Conservation (phyloP, 2,329 filamentous ascomycete species). For the Thermothelomyces thermophilus region DNA sequence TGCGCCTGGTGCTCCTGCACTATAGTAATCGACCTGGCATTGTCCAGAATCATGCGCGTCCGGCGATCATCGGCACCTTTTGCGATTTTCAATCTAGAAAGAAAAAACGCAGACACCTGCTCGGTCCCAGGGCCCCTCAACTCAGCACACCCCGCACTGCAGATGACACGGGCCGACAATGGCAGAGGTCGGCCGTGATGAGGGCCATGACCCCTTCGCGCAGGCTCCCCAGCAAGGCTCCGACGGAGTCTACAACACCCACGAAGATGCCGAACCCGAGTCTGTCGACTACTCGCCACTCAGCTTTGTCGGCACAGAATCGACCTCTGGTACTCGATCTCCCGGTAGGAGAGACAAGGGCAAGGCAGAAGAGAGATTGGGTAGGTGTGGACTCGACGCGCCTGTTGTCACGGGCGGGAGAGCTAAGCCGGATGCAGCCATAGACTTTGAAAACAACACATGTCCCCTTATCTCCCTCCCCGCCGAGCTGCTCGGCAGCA, state of each 20-base stretch:
- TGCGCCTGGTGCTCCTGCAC: too few species aligned
- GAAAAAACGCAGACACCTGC: too few species aligned
- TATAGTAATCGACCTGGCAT: too few species aligned
- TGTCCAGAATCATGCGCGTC: too few species aligned
- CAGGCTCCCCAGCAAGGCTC: background rate
- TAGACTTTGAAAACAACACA: background rate
- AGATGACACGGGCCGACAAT: background rate
- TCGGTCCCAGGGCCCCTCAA: too few species aligned
- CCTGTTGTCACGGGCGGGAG: background rate
- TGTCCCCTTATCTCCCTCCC: conserved; percentile 53
- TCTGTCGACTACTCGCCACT: background rate
- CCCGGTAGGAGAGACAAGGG: background rate
- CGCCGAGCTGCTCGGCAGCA: conserved; percentile 65
- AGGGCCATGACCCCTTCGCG: background rate
- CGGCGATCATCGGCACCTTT: too few species aligned
- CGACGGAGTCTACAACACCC: too few species aligned
- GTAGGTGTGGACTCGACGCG: background rate
- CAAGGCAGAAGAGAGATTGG: background rate
- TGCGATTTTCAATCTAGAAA: too few species aligned
- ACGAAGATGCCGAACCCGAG: too few species aligned
- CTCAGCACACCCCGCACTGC: background rate
- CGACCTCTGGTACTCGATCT: background rate
- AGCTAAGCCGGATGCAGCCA: background rate
- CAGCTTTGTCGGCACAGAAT: background rate
- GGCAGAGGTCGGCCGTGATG: background rate